Evolutionary conservation across 1,284 basidiomycete species (phyloP), one percentile per base, ranked within the genome.

Genomic region (Puccinia polysora): DNA sequence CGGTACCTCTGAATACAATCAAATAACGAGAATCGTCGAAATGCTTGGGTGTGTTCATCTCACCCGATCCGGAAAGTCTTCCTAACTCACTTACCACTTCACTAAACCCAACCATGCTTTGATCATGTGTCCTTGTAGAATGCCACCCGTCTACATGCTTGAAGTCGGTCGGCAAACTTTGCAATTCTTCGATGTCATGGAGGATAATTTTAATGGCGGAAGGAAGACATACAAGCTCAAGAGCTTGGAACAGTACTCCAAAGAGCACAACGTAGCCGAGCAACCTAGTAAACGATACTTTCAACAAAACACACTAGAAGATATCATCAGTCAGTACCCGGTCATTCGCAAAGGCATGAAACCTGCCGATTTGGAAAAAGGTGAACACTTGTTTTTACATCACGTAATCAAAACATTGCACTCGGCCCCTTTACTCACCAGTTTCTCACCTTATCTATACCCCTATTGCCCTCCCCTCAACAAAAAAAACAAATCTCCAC

Each of bases 241-340:
- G 83, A 86, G 86, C 65, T 82, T 97, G 75, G 94, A 97, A 74
- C 93, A 97, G 80, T 98, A 97, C 79, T 90, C 91, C 6, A 85
- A 88, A 58, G 95, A 98, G 81, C 93, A 96, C 81, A 90, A 90
- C 74, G 89, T 89, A 8, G 89, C 93, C 76, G 95, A 99, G 80
- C 93, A 96, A 79, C 93, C 94, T 0, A 93, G 91, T 77, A 97
- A 98, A 81, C 93, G 97, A 81, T 99, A 98, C 81, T 98, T 99
- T 84, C 92, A 93, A 80, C 91, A 93, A 28, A 91, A 87, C 18
- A 89, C 91, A 23, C 82, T 99, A 59, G 91, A 90, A 4, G 95
- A 99, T 74, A 96, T 98, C 78, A 89, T 99, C 80, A 92, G 92
- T 80, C 90, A 89, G 71, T 94, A 96, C 70, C 92, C 94, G 23